Percentiles rank a stretch among this genome's conserved stretches.
These are phyloP conservation scores for Coniochaeta ligniaria DNA, from an alignment of 2,329 filamentous ascomycete species.

Conservation along the genomic window DNA sequence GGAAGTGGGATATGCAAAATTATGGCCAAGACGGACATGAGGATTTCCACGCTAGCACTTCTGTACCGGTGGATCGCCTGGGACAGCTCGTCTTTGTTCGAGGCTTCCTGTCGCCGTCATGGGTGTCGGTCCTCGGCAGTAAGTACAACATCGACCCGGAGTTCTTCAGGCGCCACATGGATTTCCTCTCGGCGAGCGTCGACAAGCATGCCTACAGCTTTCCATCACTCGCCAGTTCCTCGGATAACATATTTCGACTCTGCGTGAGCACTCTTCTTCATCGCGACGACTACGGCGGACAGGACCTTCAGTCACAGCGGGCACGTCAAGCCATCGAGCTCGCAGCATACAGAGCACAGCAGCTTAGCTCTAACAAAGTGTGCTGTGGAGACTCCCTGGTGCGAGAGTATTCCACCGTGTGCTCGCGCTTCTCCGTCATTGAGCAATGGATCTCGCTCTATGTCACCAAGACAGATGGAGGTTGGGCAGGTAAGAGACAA, in stretches of 20 bases:
- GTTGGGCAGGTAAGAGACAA: too few species aligned
- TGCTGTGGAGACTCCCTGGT: too few species aligned
- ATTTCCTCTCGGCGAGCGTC: background rate
- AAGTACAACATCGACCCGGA: background rate
- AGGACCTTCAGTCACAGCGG: background rate
- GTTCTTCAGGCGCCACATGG: background rate
- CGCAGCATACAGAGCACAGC: background rate
- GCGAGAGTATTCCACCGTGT: too few species aligned
- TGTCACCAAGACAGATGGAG: too few species aligned
- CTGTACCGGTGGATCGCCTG: background rate
- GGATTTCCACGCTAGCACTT: background rate
- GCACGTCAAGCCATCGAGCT: background rate
- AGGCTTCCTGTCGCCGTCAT: background rate
- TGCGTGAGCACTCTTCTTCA: background rate
- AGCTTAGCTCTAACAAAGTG: too few species aligned
- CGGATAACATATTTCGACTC: background rate
- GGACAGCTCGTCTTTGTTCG: background rate
- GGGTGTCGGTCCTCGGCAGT: background rate
- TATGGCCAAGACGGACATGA: background rate
- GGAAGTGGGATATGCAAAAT: too few species aligned
- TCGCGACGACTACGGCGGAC: background rate
- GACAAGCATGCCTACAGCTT: background rate
- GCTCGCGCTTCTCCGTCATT: too few species aligned
- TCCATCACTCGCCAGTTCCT: background rate
- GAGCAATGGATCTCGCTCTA: too few species aligned